These are phyloP conservation scores for Globisporangium lucens DNA, from an alignment of 352 stramenopile species.

Conservation along the genomic window DNA sequence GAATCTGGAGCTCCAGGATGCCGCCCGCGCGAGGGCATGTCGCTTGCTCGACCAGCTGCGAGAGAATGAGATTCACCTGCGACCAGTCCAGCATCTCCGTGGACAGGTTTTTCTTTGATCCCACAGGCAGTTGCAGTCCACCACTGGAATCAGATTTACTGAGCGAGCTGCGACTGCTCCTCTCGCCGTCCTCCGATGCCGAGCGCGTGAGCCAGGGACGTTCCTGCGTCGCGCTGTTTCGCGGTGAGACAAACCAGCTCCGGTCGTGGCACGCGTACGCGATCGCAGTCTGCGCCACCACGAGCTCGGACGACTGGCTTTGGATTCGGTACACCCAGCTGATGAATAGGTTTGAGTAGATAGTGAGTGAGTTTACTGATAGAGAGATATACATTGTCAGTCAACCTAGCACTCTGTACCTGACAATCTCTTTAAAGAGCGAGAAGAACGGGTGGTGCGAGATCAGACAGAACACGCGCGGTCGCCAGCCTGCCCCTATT, in stretches of 20 bases:
- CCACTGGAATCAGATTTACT: neutral
- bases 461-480: slow-evolving; percentile 70
- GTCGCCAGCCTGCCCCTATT: slow-evolving; percentile 32
- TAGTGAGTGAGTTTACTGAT: too few species aligned
- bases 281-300: slow-evolving; percentile 41
- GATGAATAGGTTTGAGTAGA: neutral
- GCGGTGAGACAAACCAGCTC: slow-evolving; percentile 61
- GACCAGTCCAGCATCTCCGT: slow-evolving; percentile 1
- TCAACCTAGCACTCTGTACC: slow-evolving; percentile 19
- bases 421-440: slow-evolving; percentile 75
- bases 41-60: slow-evolving; percentile 32
- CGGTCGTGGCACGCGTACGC: slow-evolving; percentile 38
- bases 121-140: neutral
- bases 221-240: slow-evolving; percentile 15
- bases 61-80: slow-evolving; percentile 20
- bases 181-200: neutral
- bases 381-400: neutral
- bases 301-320: slow-evolving; percentile 26
- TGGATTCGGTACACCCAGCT: slow-evolving; percentile 58
- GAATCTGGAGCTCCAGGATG: slow-evolving; percentile 35
- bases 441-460: slow-evolving; percentile 82
- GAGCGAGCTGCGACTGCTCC: neutral
- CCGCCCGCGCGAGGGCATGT: slow-evolving; percentile 29
- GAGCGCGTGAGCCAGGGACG: slow-evolving; percentile 4
- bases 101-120: neutral